Evolutionary conservation across 257 asterid genomes (phyloP).

Genomic region (Solanum chmielewskii): DNA sequence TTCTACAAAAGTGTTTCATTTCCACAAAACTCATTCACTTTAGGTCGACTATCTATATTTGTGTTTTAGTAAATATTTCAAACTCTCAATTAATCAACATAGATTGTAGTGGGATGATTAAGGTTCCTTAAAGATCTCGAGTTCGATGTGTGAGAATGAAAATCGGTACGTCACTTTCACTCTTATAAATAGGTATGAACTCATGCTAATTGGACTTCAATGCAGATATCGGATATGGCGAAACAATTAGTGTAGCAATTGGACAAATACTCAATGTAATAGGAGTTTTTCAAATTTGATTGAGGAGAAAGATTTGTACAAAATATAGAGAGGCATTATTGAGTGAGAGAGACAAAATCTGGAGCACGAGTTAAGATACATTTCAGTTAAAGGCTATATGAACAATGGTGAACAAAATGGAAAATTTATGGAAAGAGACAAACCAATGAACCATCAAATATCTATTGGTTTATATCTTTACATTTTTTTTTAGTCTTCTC

Average conservation of each 20-base stretch:
- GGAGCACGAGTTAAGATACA: background rate
- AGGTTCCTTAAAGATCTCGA: background rate
- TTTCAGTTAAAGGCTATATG: background rate
- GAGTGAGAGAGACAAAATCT: background rate
- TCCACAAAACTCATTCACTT: background rate
- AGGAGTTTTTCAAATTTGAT: background rate
- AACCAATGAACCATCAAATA: background rate
- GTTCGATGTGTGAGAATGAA: background rate
- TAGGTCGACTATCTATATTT: background rate
- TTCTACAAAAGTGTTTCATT: background rate
- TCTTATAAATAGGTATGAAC: accelerated
- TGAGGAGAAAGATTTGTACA: background rate
- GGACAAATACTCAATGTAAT: background rate
- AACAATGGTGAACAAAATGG: background rate
- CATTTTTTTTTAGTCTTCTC: background rate
- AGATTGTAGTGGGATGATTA: background rate
- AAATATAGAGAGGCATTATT: background rate
- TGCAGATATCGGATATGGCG: background rate
- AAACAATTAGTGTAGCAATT: background rate
- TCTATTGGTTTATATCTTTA: background rate
- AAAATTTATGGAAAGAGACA: background rate
- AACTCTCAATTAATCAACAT: background rate
- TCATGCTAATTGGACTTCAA: background rate
- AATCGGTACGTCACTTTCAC: background rate
- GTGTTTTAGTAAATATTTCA: background rate